These are phyloP conservation scores for Starmerella apis DNA, from an alignment of 805 yeast species.

Conservation along the genomic window DNA sequence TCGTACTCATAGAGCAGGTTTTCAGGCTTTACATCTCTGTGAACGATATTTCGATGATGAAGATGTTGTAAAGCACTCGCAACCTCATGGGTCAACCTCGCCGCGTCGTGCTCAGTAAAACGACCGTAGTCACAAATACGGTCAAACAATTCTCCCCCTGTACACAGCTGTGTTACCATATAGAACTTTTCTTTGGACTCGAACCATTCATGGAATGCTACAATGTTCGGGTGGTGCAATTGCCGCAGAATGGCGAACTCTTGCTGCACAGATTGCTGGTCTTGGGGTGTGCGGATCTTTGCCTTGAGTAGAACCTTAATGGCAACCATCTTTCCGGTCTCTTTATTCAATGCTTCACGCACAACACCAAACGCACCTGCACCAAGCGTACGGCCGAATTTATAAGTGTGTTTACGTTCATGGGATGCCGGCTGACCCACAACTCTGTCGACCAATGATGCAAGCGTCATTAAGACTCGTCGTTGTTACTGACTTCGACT, in stretches of 20 bases:
- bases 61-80: constrained; percentile 68
- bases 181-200: constrained; percentile 86
- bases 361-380: constrained; percentile 96
- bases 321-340: constrained; percentile 65
- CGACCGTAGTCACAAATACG: constrained; percentile 69
- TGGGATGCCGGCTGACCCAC: constrained; percentile 67
- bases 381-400: constrained; percentile 75
- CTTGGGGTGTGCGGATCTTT: constrained; percentile 52
- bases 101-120: constrained; percentile 84
- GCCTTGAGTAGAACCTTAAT: constrained; percentile 80
- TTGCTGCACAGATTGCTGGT: constrained; percentile 65
- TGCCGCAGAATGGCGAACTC: constrained; percentile 62
- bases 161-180: constrained; percentile 86
- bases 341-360: constrained; percentile 51
- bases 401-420: constrained; percentile 54
- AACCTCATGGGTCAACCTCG: constrained; percentile 59
- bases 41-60: constrained; percentile 71
- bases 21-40: constrained; percentile 91
- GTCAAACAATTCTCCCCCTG: constrained; percentile 93
- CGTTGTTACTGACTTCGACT: neutral
- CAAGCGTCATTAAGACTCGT: constrained; percentile 13
- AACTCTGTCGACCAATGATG: constrained; percentile 39
- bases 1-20: constrained; percentile 57
- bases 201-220: constrained; percentile 85
- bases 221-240: constrained; percentile 74